phyloP scores from a whole-genome alignment of 352 stramenopile species.

The Phytophthora rubi region DNA sequence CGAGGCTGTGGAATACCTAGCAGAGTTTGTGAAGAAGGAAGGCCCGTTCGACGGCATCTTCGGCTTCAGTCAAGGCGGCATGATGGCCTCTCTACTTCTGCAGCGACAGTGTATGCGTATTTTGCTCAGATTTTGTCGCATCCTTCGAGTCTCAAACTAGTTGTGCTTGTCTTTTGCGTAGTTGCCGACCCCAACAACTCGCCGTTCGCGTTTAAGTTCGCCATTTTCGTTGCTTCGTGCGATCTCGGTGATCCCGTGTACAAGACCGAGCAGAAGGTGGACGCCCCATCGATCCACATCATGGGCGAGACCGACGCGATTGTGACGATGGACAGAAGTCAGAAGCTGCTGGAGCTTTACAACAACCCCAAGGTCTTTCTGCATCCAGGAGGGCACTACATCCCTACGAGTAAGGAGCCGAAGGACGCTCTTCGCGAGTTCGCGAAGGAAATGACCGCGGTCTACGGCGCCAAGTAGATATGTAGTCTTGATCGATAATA shows the following conservation, averaged over 20 bases:
- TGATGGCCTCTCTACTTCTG: constrained; percentile 66
- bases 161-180: constrained; percentile 2
- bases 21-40: constrained; percentile 62
- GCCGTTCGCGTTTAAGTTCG: constrained; percentile 71
- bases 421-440: constrained; percentile 79
- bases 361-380: constrained; percentile 57
- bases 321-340: constrained; percentile 54
- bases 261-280: constrained; percentile 45
- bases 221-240: constrained; percentile 70
- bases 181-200: constrained; percentile 46
- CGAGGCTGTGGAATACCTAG: constrained; percentile 71
- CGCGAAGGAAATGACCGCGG: constrained; percentile 47
- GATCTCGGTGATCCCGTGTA: constrained; percentile 33
- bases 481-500: constrained; percentile 6
- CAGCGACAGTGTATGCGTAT: constrained; percentile 55
- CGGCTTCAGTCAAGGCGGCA: constrained; percentile 83
- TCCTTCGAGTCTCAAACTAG: neutral
- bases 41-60: constrained; percentile 85
- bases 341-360: constrained; percentile 58
- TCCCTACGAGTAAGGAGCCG: constrained; percentile 81
- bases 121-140: neutral
- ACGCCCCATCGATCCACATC: constrained; percentile 76
- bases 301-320: constrained; percentile 80
- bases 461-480: constrained; percentile 18
- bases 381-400: constrained; percentile 78